Percentiles rank a stretch among this genome's conserved stretches.
phyloP scores from a whole-genome alignment of 176 grass and related monocot genomes.

The Aegilops tauschii region DNA sequence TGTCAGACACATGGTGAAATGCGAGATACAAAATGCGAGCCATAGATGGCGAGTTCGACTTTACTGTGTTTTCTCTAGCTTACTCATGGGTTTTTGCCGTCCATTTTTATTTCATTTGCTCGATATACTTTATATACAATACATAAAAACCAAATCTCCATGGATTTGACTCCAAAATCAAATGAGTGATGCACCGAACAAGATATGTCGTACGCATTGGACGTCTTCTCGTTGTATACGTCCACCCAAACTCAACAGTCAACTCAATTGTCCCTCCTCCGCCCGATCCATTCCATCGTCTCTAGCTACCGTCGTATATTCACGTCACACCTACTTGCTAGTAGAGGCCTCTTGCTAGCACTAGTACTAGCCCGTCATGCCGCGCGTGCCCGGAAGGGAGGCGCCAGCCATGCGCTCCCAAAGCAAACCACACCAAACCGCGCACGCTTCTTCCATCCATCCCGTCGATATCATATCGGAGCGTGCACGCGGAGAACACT shows the following conservation, averaged over 20 bases:
- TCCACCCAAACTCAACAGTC: neutral
- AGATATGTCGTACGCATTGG: neutral
- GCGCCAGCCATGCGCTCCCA: slow-evolving; percentile 42
- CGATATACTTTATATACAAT: no score
- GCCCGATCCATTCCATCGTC: neutral
- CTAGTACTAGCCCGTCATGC: neutral
- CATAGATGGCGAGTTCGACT: no score
- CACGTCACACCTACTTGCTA: neutral
- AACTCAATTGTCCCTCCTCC: neutral
- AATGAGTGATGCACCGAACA: no score
- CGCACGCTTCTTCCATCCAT: neutral
- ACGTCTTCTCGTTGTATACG: neutral
- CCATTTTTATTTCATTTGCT: no score
- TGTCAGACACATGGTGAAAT: no score
- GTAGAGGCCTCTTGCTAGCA: no score
- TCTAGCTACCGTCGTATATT: neutral
- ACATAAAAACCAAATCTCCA: neutral
- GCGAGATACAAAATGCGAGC: no score
- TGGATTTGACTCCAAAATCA: no score
- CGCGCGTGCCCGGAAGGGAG: neutral
- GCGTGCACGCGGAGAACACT: slow-evolving; percentile 30
- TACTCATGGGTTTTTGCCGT: no score
- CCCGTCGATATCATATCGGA: neutral
- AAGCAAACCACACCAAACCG: slow-evolving; percentile 44
- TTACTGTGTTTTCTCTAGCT: no score